Base-by-base conservation (phyloP, 108 stramenopile genomes). In the Fistulifera solaris region DNA sequence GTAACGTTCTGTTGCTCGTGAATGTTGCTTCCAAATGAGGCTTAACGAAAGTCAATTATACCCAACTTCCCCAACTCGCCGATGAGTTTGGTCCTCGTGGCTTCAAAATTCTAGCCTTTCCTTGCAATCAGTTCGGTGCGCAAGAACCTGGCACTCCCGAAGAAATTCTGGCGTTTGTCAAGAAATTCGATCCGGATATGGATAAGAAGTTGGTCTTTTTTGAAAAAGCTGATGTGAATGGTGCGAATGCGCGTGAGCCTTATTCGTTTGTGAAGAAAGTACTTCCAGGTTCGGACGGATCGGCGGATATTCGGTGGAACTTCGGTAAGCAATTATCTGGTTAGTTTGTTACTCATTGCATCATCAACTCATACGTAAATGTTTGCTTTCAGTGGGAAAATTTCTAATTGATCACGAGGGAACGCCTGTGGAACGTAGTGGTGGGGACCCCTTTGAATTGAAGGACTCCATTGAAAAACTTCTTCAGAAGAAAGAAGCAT, bases 211-310 rank as follows among this genome's bases (percentile, higher is more conserved):
- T 88, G 28, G 64, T 58, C 15, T 83, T 81, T 66, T 89, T 89
- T 52, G 82, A 81, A 59, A 88, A 88, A 62, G 78, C 67, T 15
- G 75, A 81, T 31, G 87, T 88, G 18, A 88, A 88, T 40, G 87
- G 87, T 23, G 66, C 62, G n/a, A 53, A 84, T 18, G 71, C 80
- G 12, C 67, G 87, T 10, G 80, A 83, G 61, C 80, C 84, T 8
- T 88, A 70, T 51, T 51, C 67, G 16, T 88, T 68, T 48, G 54
- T 88, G 54, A 88, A 84, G 48, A 22, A 68, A 23, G 63, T 49
- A 26, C 54, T 81, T 5, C 81, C 76, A 14, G 48, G 50, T 15
- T 73, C 74, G 11, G 81, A 83, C 63, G 77, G 77, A 45, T 72
- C 73, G 0, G 63, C 72, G 1, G 79, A 80, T 61, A 72, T 87